A percentile compares a stretch with the other conserved stretches of the same genome.
Conservation (phyloP, 1,284 basidiomycete species). For the Vanrija sp. region DNA sequence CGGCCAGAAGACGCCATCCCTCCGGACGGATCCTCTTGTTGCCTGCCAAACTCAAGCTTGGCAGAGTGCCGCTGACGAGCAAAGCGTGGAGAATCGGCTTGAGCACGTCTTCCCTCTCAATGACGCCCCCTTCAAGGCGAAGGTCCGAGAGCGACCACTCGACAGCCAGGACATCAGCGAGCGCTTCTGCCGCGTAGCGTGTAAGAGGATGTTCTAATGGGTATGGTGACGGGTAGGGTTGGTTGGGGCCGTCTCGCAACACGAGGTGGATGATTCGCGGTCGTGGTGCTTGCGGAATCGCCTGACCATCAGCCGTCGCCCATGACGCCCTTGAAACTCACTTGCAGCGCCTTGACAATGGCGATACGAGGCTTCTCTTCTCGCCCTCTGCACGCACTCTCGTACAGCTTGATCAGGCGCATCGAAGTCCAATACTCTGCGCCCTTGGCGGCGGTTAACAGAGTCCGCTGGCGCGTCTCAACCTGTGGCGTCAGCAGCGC, state of each 20-base stretch:
- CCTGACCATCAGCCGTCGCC: neutral
- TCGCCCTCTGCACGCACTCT: constrained; percentile 45
- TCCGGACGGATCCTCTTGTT: constrained; percentile 73
- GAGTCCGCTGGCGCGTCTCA: constrained; percentile 59
- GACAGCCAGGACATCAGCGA: constrained; percentile 82
- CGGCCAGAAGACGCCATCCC: constrained; percentile 76
- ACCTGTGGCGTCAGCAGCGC: constrained; percentile 30
- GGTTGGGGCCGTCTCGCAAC: constrained; percentile 17
- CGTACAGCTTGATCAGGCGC: constrained; percentile 44
- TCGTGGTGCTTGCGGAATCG: constrained; percentile 26
- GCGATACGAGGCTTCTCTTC: constrained; percentile 60
- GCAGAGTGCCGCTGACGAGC: constrained; percentile 75
- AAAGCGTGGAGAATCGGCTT: constrained; percentile 89
- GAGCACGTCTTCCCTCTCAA: constrained; percentile 70
- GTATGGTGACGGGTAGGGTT: constrained; percentile 17
- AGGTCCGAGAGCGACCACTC: constrained; percentile 84
- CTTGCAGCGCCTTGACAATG: constrained; percentile 66
- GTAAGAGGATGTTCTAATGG: constrained; percentile 57
- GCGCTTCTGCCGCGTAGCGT: constrained; percentile 63
- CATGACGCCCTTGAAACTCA: constrained; percentile 42
- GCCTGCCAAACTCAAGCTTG: constrained; percentile 78
- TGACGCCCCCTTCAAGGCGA: constrained; percentile 69
- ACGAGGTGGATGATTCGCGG: constrained; percentile 35
- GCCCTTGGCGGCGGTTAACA: constrained; percentile 47
- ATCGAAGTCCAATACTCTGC: constrained; percentile 46